Evolutionary conservation across 148 eudicot species (phyloP).

Genomic region (Arctostaphylos glauca): DNA sequence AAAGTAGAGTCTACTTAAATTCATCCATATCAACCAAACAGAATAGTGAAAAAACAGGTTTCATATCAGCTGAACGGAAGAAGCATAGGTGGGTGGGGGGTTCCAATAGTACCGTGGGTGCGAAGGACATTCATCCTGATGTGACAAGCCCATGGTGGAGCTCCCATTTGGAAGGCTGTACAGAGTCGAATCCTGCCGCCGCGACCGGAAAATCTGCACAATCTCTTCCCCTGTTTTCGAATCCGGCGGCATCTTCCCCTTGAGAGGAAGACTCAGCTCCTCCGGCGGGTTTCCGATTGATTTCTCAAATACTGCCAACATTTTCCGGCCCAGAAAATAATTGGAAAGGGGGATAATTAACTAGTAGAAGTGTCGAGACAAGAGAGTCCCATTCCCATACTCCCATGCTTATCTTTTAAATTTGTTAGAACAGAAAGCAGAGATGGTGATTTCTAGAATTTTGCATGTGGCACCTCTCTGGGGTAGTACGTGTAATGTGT

Average conservation of each 20-base stretch:
- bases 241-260: neutral
- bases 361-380: neutral
- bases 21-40: too few species aligned
- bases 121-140: constrained; percentile 28
- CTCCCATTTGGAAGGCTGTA: constrained; percentile 32
- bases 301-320: constrained; percentile 40
- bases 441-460: neutral
- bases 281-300: constrained; percentile 26
- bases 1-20: too few species aligned
- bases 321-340: constrained; percentile 6
- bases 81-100: neutral
- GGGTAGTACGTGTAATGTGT: constrained; percentile 16
- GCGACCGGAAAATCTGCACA: constrained; percentile 22
- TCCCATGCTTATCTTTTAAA: constrained; percentile 19
- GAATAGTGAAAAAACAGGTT: too few species aligned
- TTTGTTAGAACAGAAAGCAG: constrained; percentile 9
- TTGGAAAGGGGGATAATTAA: neutral
- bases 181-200: constrained; percentile 24
- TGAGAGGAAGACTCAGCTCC: constrained; percentile 33
- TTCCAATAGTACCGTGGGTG: constrained; percentile 24
- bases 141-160: constrained; percentile 34
- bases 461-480: constrained; percentile 24
- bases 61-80: neutral
- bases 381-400: neutral
- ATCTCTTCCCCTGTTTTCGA: constrained; percentile 25